phyloP scores from a whole-genome alignment of 148 eudicot species.

The Fagopyrum tataricum region DNA sequence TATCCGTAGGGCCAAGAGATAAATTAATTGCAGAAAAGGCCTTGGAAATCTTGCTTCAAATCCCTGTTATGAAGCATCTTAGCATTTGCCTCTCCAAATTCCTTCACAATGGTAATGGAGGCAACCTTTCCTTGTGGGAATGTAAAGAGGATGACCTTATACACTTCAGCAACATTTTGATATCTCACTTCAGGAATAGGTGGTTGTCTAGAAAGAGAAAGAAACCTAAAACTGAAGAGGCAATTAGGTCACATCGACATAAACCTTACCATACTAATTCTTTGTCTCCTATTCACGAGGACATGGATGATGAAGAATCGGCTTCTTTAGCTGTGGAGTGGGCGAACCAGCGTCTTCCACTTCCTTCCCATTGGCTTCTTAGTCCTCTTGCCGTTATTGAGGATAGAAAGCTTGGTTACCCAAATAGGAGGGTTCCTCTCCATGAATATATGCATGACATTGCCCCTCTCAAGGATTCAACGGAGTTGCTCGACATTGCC shows the following conservation, averaged over 20 bases:
- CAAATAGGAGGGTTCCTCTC: slow-evolving; percentile 11
- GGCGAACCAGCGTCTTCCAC: slow-evolving; percentile 90
- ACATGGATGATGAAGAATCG: slow-evolving; percentile 30
- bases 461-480: slow-evolving; percentile 11
- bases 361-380: slow-evolving; percentile 78
- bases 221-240: slow-evolving; percentile 32
- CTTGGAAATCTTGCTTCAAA: slow-evolving; percentile 42
- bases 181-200: slow-evolving; percentile 61
- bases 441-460: slow-evolving; percentile 33
- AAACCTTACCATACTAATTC: slow-evolving; percentile 18
- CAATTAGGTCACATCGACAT: slow-evolving; percentile 12
- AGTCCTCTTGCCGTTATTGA: slow-evolving; percentile 54
- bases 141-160: slow-evolving; percentile 51
- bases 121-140: slow-evolving; percentile 31
- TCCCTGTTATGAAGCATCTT: slow-evolving; percentile 54
- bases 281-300: slow-evolving; percentile 76
- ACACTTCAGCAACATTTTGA: slow-evolving; percentile 37
- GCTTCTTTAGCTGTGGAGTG: slow-evolving; percentile 57
- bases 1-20: slow-evolving; percentile 57
- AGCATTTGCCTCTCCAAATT: slow-evolving; percentile 36
- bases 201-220: slow-evolving; percentile 65
- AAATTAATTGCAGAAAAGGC: slow-evolving; percentile 39
- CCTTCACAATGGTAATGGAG: slow-evolving; percentile 24
- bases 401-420: slow-evolving; percentile 24
- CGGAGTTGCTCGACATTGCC: slow-evolving; percentile 48